Evolutionary conservation across 2,329 filamentous ascomycete genomes (phyloP).

Genomic region (Rhinocladiella similis): DNA sequence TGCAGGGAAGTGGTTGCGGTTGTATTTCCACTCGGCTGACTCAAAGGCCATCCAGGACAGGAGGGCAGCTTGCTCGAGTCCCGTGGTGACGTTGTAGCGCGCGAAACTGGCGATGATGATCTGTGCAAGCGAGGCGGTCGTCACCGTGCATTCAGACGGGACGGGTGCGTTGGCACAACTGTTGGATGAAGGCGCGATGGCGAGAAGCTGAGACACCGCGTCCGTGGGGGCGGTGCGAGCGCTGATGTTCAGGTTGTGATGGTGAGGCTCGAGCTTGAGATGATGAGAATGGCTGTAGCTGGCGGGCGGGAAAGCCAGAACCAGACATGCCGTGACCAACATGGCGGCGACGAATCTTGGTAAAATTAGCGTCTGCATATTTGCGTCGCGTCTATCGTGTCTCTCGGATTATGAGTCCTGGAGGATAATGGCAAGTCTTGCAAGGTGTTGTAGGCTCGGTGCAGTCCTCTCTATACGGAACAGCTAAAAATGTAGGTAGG

Average conservation of each 20-base stretch:
- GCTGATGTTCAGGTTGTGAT: too few species aligned
- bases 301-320: not conserved
- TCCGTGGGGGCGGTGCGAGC: not conserved
- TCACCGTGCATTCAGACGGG: slow-evolving; percentile 21
- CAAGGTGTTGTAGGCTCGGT: too few species aligned
- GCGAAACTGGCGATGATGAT: slow-evolving; percentile 58
- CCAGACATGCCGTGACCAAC: too few species aligned
- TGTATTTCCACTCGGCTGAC: slow-evolving; percentile 68
- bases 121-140: slow-evolving; percentile 10
- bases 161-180: slow-evolving; percentile 16
- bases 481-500: too few species aligned
- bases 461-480: too few species aligned
- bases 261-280: too few species aligned
- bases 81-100: slow-evolving; percentile 56
- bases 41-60: slow-evolving; percentile 72
- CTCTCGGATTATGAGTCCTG: too few species aligned
- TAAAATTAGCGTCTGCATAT: too few species aligned
- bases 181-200: slow-evolving; percentile 22
- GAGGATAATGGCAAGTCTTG: too few species aligned
- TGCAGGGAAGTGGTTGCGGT: slow-evolving; percentile 59
- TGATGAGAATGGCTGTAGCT: not conserved
- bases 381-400: too few species aligned
- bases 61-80: slow-evolving; percentile 67
- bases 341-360: too few species aligned
- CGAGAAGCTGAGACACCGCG: slow-evolving; percentile 20